Percentiles rank a stretch among this genome's conserved stretches.
phyloP scores from a whole-genome alignment of 1,284 basidiomycete species.

The Puccinia polysora region DNA sequence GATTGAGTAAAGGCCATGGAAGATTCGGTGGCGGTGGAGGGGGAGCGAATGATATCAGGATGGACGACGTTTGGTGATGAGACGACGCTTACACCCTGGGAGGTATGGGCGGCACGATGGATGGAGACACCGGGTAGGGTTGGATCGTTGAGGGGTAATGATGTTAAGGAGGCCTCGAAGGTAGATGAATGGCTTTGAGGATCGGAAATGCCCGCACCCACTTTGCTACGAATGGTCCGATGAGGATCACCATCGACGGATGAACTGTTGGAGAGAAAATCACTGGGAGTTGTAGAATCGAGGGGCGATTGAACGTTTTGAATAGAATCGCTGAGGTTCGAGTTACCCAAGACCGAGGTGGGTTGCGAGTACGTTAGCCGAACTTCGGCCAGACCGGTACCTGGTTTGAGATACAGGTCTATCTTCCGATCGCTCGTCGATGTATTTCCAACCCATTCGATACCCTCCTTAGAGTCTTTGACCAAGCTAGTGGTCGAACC shows the following conservation, averaged over 20 bases:
- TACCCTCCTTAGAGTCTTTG: slow-evolving; percentile 22
- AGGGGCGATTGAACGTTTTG: neutral
- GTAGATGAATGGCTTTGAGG: slow-evolving; percentile 5
- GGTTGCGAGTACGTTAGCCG: slow-evolving; percentile 18
- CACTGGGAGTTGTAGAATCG: neutral
- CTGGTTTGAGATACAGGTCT: slow-evolving; percentile 38
- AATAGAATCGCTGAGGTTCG: neutral
- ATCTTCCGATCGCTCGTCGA: slow-evolving; percentile 25
- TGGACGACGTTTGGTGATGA: slow-evolving; percentile 21
- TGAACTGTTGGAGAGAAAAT: slow-evolving; percentile 6
- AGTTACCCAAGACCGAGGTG: neutral
- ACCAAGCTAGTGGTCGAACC: neutral
- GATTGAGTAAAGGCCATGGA: slow-evolving; percentile 37
- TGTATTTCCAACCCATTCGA: slow-evolving; percentile 36
- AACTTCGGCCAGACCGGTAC: slow-evolving; percentile 42
- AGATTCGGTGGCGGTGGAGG: slow-evolving; percentile 39
- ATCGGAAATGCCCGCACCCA: neutral
- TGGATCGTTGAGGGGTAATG: slow-evolving; percentile 7
- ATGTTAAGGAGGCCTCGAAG: slow-evolving; percentile 9
- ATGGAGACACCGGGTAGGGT: slow-evolving; percentile 11
- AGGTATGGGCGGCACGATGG: slow-evolving; percentile 3
- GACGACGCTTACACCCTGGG: neutral
- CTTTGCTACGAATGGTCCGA: slow-evolving; percentile 37
- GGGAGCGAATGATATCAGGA: slow-evolving; percentile 22
- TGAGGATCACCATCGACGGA: slow-evolving; percentile 25